phyloP scores from a whole-genome alignment of 1,284 basidiomycete genomes.

The Puccinia horiana region DNA sequence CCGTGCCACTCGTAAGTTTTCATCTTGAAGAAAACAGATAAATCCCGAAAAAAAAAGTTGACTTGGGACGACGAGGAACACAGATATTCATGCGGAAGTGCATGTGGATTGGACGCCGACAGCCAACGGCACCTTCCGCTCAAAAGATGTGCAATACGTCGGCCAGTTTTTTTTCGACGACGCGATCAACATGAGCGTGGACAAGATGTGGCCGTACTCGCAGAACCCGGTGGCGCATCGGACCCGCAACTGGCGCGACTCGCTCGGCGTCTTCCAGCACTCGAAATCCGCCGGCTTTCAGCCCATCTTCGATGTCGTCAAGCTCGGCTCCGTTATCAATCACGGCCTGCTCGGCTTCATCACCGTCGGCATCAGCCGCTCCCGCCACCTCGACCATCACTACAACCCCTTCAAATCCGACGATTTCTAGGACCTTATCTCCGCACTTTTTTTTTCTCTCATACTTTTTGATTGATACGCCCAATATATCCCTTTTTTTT shows the following conservation, averaged over 20 bases:
- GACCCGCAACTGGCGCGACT: conserved; percentile 62
- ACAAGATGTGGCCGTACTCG: conserved; percentile 54
- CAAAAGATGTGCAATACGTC: conserved; percentile 63
- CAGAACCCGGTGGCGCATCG: conserved; percentile 57
- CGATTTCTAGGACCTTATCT: not conserved
- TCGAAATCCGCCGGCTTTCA: conserved; percentile 59
- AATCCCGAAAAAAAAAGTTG: too few relatives aligned
- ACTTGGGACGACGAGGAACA: too few relatives aligned
- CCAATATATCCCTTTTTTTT: too few relatives aligned
- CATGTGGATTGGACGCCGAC: conserved; percentile 60
- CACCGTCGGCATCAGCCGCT: conserved; percentile 58
- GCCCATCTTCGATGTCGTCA: conserved; percentile 60
- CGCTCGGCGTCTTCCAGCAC: conserved; percentile 60
- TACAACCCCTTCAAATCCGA: not conserved
- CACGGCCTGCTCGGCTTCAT: conserved; percentile 61
- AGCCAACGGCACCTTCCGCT: conserved; percentile 60
- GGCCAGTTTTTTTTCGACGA: conserved; percentile 72
- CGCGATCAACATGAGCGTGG: conserved; percentile 63
- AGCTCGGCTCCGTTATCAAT: conserved; percentile 60
- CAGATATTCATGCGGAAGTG: conserved; percentile 60
- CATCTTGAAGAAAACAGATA: conserved; percentile 59
- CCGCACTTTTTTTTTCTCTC: not conserved
- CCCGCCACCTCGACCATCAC: conserved; percentile 11
- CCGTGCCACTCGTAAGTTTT: conserved; percentile 60
- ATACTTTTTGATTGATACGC: not conserved